phyloP scores from a whole-genome alignment of 306 rosid species.

The Herpetospermum pedunculosum region DNA sequence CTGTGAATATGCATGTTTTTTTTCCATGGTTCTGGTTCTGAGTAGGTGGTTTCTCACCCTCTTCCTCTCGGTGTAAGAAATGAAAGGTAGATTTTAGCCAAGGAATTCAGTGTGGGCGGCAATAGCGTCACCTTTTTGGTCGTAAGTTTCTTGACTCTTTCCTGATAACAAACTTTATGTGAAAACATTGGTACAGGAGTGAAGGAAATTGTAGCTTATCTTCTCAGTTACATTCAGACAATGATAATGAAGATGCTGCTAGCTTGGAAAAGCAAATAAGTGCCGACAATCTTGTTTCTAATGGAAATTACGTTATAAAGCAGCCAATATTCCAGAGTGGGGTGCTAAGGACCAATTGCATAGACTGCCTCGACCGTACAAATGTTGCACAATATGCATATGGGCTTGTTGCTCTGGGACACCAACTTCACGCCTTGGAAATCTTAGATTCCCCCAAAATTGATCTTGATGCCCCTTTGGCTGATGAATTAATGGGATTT shows the following conservation, averaged over 20 bases:
- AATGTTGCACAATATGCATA: slow-evolving; percentile 94
- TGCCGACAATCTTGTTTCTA: slow-evolving; percentile 25
- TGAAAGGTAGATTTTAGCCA: background rate
- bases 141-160: background rate
- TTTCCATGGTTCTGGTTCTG: background rate
- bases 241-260: slow-evolving; percentile 20
- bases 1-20: background rate
- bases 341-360: slow-evolving; percentile 89
- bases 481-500: slow-evolving; percentile 61
- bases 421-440: slow-evolving; percentile 64
- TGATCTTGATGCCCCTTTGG: slow-evolving; percentile 65
- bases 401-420: slow-evolving; percentile 80
- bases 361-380: slow-evolving; percentile 95
- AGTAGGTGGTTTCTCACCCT: background rate
- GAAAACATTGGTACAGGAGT: slow-evolving; percentile 33
- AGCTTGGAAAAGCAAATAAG: slow-evolving; percentile 16
- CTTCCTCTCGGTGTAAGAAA: background rate
- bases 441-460: slow-evolving; percentile 33
- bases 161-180: background rate
- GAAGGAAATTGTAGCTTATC: slow-evolving; percentile 11
- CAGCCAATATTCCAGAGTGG: slow-evolving; percentile 51
- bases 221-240: slow-evolving; percentile 20
- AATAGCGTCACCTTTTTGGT: background rate
- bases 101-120: background rate
- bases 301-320: slow-evolving; percentile 30